A percentile compares a stretch with the other conserved stretches of the same genome.
These are phyloP conservation scores for Aureobasidium sp. DNA, from an alignment of 2,329 filamentous ascomycete species.

Conservation along the genomic window DNA sequence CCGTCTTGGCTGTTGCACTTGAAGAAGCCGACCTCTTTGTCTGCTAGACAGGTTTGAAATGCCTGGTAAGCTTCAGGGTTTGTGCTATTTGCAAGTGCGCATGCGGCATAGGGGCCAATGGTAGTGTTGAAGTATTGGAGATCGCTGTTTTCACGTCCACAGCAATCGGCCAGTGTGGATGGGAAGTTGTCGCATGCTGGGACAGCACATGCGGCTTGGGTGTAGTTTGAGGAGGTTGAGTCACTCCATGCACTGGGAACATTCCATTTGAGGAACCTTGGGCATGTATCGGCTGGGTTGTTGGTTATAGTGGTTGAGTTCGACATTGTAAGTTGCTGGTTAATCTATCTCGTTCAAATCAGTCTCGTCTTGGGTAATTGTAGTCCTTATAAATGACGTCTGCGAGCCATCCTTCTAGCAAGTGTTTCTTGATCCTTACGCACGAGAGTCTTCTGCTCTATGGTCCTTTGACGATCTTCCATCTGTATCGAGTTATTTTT, in stretches of 20 bases:
- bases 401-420: not conserved
- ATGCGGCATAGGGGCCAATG: not conserved
- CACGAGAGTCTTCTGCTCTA: not conserved
- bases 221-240: not conserved
- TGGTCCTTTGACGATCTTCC: not conserved
- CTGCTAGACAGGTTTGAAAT: not conserved
- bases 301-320: not conserved
- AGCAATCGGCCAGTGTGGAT: not conserved
- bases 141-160: not conserved
- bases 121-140: not conserved
- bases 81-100: not conserved
- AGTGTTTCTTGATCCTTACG: not conserved
- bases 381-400: not conserved
- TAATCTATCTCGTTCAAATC: not conserved
- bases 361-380: too few species aligned
- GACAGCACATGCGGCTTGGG: not conserved
- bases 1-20: not conserved
- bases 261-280: not conserved
- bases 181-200: not conserved
- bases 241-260: not conserved
- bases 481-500: not conserved
- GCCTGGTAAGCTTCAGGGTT: not conserved
- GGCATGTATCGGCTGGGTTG: not conserved
- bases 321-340: not conserved
- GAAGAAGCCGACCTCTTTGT: not conserved